Evolutionary conservation across 2,329 filamentous ascomycete genomes (phyloP).

Genomic region (Fragosphaeria purpurea): DNA sequence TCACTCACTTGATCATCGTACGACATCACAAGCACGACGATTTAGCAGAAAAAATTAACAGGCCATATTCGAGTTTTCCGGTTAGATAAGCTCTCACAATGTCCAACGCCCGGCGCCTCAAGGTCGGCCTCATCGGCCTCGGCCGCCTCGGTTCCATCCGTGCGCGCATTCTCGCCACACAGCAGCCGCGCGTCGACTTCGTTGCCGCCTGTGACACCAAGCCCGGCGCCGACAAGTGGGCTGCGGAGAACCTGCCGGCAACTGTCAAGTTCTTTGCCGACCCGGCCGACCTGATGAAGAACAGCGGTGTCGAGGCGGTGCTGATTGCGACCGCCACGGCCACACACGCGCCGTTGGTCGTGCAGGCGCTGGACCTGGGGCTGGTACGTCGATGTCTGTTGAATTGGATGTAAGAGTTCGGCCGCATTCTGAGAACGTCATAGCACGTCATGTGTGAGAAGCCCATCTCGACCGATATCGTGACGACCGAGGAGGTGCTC

Average conservation of each 20-base stretch:
- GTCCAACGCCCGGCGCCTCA: constrained; percentile 3
- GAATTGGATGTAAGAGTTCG: no score
- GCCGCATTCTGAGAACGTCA: no score
- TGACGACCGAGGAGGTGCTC: constrained; percentile 5
- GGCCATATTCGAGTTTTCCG: not conserved
- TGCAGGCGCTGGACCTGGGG: constrained; percentile 14
- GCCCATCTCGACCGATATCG: constrained; percentile 1
- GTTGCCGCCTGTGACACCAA: constrained; percentile 5
- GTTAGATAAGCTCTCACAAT: not conserved
- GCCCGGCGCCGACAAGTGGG: constrained; percentile 17
- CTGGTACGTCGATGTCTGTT: not conserved
- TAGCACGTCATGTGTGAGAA: constrained; percentile 5
- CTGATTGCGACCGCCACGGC: constrained; percentile 21
- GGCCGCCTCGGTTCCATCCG: constrained; percentile 21
- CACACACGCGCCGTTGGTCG: constrained; percentile 19
- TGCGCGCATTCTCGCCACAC: constrained; percentile 23
- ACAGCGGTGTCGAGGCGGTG: constrained; percentile 19
- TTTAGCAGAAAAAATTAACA: no score
- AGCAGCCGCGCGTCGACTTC: constrained; percentile 24
- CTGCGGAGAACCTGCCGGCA: constrained; percentile 19
- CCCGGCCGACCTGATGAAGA: constrained; percentile 19
- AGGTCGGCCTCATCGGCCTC: constrained; percentile 16
- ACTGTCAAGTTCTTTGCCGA: constrained; percentile 16
- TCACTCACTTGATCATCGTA: no score
- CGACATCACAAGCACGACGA: no score